Conservation (phyloP, 352 stramenopile genomes). For the Globisporangium cylindrosporum region DNA sequence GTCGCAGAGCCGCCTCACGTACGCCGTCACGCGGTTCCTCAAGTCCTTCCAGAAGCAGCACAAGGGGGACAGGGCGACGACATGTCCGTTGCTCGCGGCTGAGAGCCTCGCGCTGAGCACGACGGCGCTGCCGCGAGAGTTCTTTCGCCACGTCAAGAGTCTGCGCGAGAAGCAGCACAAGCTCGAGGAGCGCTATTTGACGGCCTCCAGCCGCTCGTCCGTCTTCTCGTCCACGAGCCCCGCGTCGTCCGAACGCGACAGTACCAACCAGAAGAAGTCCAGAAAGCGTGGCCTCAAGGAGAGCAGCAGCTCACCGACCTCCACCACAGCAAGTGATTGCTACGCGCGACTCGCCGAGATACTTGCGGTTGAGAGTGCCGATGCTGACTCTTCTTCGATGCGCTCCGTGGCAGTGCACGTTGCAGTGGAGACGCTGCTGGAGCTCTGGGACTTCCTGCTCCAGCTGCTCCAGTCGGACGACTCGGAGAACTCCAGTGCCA, state of each 20-base stretch:
- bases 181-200: slow-evolving; percentile 19
- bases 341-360: slow-evolving; percentile 22
- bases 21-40: slow-evolving; percentile 35
- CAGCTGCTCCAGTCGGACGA: slow-evolving; percentile 32
- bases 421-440: slow-evolving; percentile 30
- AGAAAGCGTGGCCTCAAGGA: slow-evolving; percentile 3
- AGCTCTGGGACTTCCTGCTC: slow-evolving; percentile 58
- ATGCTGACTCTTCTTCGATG: slow-evolving; percentile 3
- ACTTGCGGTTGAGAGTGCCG: slow-evolving; percentile 18
- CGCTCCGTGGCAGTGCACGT: slow-evolving; percentile 22
- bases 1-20: slow-evolving; percentile 33
- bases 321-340: slow-evolving; percentile 16
- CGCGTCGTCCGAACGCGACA: slow-evolving; percentile 13
- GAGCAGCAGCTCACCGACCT: slow-evolving; percentile 19
- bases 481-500: slow-evolving; percentile 12
- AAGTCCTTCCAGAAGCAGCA: slow-evolving; percentile 37
- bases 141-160: slow-evolving; percentile 30
- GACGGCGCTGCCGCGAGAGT: slow-evolving; percentile 27
- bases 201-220: slow-evolving; percentile 1
- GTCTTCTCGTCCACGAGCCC: slow-evolving; percentile 8
- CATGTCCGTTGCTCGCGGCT: slow-evolving; percentile 22
- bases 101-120: not conserved
- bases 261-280: slow-evolving; percentile 1
- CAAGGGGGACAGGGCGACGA: slow-evolving; percentile 12
- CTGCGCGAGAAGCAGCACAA: slow-evolving; percentile 11